Evolutionary conservation across 805 yeast genomes (phyloP).

Genomic region (Wickerhamomyces mucosus): DNA sequence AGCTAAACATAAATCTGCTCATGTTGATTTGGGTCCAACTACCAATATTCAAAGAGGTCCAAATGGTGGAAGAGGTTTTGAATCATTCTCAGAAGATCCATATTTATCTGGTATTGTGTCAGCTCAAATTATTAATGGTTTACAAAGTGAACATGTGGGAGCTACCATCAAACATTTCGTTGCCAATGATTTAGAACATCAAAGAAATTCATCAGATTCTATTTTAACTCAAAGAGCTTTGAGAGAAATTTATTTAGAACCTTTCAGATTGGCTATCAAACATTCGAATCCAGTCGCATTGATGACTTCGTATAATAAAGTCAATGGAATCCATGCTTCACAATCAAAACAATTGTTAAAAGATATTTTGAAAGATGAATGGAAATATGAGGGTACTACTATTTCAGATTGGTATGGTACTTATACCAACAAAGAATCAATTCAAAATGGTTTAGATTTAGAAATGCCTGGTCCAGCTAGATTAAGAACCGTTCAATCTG

Average conservation of each 20-base stretch:
- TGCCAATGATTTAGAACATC: conserved; percentile 54
- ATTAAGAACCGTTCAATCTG: conserved; percentile 29
- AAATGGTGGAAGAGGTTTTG: conserved; percentile 55
- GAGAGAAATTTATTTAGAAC: conserved; percentile 54
- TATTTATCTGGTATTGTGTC: conserved; percentile 36
- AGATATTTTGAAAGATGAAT: conserved; percentile 42
- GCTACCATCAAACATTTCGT: conserved; percentile 58
- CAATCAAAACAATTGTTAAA: conserved; percentile 34
- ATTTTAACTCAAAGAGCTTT: conserved; percentile 49
- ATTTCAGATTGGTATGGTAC: conserved; percentile 64
- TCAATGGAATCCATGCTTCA: conserved; percentile 51
- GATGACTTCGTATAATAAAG: conserved; percentile 57
- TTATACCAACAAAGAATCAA: conserved; percentile 35
- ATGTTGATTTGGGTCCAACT: conserved; percentile 40
- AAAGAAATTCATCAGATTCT: conserved; percentile 38
- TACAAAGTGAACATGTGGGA: conserved; percentile 39
- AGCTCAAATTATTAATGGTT: conserved; percentile 41
- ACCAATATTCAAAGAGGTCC: conserved; percentile 49
- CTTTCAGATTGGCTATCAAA: conserved; percentile 51
- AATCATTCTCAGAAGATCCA: conserved; percentile 57
- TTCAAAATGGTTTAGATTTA: conserved; percentile 49
- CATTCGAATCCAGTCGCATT: conserved; percentile 42
- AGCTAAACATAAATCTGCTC: conserved; percentile 44
- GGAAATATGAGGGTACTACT: conserved; percentile 45
- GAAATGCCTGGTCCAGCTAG: conserved; percentile 62